Base-by-base conservation (phyloP, 2,329 filamentous ascomycete species). In the Microcyclospora tardicrescens region DNA sequence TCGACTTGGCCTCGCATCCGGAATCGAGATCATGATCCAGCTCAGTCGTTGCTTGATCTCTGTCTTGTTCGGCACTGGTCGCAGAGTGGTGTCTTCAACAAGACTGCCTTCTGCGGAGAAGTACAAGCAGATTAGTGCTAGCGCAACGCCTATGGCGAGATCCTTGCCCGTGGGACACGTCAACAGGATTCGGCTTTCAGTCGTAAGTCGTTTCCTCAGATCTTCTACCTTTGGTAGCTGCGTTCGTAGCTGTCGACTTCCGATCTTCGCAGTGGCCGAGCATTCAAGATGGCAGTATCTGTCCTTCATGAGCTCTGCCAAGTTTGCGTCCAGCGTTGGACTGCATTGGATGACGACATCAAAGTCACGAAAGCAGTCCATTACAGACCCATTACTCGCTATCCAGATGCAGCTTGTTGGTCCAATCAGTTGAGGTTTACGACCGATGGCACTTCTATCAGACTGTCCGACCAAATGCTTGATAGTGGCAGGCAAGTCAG, bases 1-100 rank as follows among this genome's bases (percentile, higher is more conserved):
- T 28, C 91, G 71, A 45, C 79, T 87, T 0, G 89, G 87, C 55
- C 93, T 93, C 2, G 80, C 81, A 48, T 81, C 77, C 1, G 86
- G 81, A 55, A 81, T 79, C 0, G 75, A 75, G 5, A 78, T 80
- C 60, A 89, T 84, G 50, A 96, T 83, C 67, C 79, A 81, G n/a
- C 81, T 80, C 27, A 96, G 67, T 37, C 79, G 73, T 49, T 77
- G 74, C 50, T 83, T 80, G 55, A 96, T 86, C 36, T 81, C 68
- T 8, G 70, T 67, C 61, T 98, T 96, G 56, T 77, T 79, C 65
- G 51, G 49, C 6, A 30, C 32, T 30, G 10, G 12, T 15, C 27
- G 24, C 15, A 13, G 2, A 28, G 15, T 36, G 32, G n/a, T 30
- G 12, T n/a, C 14, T n/a, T 32, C 30, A 5, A n/a, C 14, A 13